Percentiles rank a stretch among this genome's conserved stretches.
Conservation (phyloP, 108 stramenopile genomes). For the Fragilariopsis cylindrus region DNA sequence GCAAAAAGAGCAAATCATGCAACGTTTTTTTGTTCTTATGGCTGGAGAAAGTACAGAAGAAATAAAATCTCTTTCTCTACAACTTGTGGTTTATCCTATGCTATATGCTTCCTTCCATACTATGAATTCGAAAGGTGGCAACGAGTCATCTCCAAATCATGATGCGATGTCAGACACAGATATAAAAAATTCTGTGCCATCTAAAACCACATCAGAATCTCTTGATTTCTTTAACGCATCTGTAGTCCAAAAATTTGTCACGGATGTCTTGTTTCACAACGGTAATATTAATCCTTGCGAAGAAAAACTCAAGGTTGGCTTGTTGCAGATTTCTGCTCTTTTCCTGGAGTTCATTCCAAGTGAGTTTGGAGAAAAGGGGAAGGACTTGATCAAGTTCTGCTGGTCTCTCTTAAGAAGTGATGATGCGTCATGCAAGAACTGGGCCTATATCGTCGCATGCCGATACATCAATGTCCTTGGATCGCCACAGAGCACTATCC, state of each 20-base stretch:
- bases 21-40: constrained; percentile 73
- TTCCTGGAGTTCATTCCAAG: constrained; percentile 74
- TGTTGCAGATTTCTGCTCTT: constrained; percentile 77
- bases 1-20: constrained; percentile 57
- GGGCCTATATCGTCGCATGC: constrained; percentile 90
- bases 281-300: constrained; percentile 40
- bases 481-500: constrained; percentile 83
- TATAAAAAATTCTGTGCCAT: not conserved
- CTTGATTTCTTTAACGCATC: constrained; percentile 22
- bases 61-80: constrained; percentile 67
- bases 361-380: constrained; percentile 55
- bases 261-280: constrained; percentile 42
- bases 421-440: constrained; percentile 81
- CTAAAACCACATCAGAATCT: constrained; percentile 10
- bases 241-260: constrained; percentile 40
- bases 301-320: constrained; percentile 80
- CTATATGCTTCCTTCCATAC: constrained; percentile 24
- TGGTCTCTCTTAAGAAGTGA: constrained; percentile 87
- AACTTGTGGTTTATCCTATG: constrained; percentile 77
- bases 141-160: not conserved
- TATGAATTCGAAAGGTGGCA: not conserved
- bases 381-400: constrained; percentile 90
- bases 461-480: constrained; percentile 67
- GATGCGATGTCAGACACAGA: not conserved
- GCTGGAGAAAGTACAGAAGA: constrained; percentile 81